Evolutionary conservation across 495 filamentous ascomycete genomes (phyloP), one percentile per base, ranked within the genome.

Genomic region (Hyaloscypha finlandica): DNA sequence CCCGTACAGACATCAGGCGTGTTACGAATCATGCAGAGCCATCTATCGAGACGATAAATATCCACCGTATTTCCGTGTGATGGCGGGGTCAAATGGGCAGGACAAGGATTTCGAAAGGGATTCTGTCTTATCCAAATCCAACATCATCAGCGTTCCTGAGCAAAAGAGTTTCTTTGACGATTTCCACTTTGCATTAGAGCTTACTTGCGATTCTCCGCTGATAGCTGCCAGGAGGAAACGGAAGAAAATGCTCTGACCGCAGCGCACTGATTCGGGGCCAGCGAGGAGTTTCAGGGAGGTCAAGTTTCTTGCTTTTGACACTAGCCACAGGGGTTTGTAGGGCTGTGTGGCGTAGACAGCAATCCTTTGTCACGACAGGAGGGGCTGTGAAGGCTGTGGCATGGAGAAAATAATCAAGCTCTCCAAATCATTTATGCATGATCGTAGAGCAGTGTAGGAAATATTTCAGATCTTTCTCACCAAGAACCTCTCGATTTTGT

Each of bases 321-420:
- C 16, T 37, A 59, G 56, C 56, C 56, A 59, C 56, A 59, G 22
- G 29, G 29, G 14, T 29, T 20, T 37, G 32, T 59, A 59, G 32
- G 56, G 56, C 56, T 59, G 56, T 20, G 56, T 59, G 56, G 56
- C 56, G 32, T 29, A 30, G 39, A 42, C 33, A 29, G 39, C 2
- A 59, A 37, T 12, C 9, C 42, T 11, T 4, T 19, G 11, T 48
- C 42, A 16, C 42, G 11, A 48, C 9, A 12, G 14, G 42, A 37
- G 42, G 42, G 42, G 42, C 42, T 48, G 42, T 48, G 42, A 48
- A 48, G 16, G 42, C 42, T 14, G 42, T 48, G 42, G 42, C 42
- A 2, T 48, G 16, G 42, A 16, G 42, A 48, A 48, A 48, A 19
- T 48, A 48, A 16, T 19, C 42, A 19, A 48, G 42, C 42, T 48